Conservation (phyloP, 805 yeast genomes). For the Wickerhamiella azyma region DNA sequence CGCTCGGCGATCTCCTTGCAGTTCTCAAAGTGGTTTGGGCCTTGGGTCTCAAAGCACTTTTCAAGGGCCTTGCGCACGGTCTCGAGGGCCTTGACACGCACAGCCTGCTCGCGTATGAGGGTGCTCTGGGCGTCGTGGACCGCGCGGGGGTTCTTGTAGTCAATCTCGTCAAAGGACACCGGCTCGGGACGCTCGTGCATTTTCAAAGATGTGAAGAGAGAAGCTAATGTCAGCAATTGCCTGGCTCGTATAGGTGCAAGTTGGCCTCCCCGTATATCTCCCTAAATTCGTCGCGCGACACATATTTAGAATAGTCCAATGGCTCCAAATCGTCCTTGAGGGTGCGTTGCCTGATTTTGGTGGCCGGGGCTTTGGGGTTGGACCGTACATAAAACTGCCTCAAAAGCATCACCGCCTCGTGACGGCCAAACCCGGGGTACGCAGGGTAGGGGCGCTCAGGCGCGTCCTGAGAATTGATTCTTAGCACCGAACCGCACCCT, state of each 20-base stretch:
- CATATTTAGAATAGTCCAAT: slow-evolving; percentile 41
- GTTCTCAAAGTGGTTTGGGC: slow-evolving; percentile 61
- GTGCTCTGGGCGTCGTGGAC: slow-evolving; percentile 65
- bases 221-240: not conserved
- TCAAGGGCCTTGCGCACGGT: slow-evolving; percentile 61
- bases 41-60: slow-evolving; percentile 48
- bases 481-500: slow-evolving; percentile 81
- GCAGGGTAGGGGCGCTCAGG: slow-evolving; percentile 34
- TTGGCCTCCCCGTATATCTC: slow-evolving; percentile 35
- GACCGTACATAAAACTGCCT: slow-evolving; percentile 76
- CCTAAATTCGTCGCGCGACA: slow-evolving; percentile 38
- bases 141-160: slow-evolving; percentile 50
- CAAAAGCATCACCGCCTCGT: slow-evolving; percentile 70
- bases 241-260: slow-evolving; percentile 15
- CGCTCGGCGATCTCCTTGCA: slow-evolving; percentile 58
- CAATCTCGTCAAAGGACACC: slow-evolving; percentile 73
- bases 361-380: slow-evolving; percentile 73
- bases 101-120: slow-evolving; percentile 67
- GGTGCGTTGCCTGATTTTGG: slow-evolving; percentile 46
- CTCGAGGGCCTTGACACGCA: slow-evolving; percentile 52
- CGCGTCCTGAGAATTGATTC: slow-evolving; percentile 36
- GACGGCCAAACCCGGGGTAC: slow-evolving; percentile 65
- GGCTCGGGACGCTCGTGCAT: slow-evolving; percentile 39
- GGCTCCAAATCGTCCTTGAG: slow-evolving; percentile 41
- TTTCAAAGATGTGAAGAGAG: too few relatives aligned